phyloP scores from a whole-genome alignment of 768 basidiomycete genomes.

The Rhodosporidiobolus sp. region DNA sequence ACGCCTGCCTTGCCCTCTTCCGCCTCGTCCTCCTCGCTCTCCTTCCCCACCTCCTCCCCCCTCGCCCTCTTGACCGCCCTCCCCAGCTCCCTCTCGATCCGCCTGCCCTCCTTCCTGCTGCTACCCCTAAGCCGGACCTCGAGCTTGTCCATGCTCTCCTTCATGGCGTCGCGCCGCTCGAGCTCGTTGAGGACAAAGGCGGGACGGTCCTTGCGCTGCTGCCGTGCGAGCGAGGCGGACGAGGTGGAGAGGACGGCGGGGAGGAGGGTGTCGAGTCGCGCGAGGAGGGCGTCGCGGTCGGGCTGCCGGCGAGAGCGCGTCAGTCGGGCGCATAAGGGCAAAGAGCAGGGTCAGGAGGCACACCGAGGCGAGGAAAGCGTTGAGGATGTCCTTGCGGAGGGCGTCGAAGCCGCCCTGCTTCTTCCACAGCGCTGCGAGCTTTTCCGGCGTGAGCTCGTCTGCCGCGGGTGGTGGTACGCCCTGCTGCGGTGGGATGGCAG shows the following conservation, averaged over 20 bases:
- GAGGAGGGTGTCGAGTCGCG: conserved; percentile 21
- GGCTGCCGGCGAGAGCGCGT: background rate
- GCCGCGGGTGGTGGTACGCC: background rate
- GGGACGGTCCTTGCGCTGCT: conserved; percentile 12
- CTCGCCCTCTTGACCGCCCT: background rate
- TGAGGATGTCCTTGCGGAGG: conserved; percentile 21
- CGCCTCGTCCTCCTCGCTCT: too few species aligned
- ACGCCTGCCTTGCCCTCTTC: background rate
- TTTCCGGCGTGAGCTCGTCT: conserved; percentile 13
- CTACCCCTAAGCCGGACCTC: background rate
- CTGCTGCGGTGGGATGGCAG: background rate
- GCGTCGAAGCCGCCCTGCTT: conserved; percentile 26
- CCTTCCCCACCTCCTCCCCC: background rate
- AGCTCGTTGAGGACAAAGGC: background rate
- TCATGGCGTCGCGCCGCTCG: background rate
- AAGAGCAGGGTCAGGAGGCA: background rate
- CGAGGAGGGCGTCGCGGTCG: conserved; percentile 10
- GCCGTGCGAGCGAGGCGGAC: conserved; percentile 1
- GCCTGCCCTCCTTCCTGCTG: background rate
- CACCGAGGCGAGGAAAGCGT: conserved; percentile 26
- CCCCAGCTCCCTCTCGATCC: conserved; percentile 7
- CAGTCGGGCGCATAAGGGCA: background rate
- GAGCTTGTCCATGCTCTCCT: background rate
- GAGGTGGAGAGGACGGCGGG: conserved; percentile 15
- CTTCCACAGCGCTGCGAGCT: conserved; percentile 25